phyloP scores from a whole-genome alignment of 257 asterid species.

The Jasminum sambac region DNA sequence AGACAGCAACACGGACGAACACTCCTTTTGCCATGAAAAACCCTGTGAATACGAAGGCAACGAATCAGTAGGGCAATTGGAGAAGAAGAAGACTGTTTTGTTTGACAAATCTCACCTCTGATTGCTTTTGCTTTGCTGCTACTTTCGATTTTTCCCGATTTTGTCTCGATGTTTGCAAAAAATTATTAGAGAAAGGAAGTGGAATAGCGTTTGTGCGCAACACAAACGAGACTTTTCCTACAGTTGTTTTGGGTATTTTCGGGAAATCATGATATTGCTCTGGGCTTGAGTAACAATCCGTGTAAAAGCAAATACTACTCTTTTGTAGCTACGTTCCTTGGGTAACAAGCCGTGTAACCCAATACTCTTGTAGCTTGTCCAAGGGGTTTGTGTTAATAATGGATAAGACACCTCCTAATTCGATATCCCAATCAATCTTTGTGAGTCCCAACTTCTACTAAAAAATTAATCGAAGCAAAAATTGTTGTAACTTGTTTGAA shows the following conservation, averaged over 20 bases:
- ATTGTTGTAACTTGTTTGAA: no score
- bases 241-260: not conserved
- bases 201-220: not conserved
- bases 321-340: no score
- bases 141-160: not conserved
- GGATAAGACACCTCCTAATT: no score
- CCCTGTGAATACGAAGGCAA: not conserved
- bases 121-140: not conserved
- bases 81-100: not conserved
- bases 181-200: no score
- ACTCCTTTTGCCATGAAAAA: no score
- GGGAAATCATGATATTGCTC: not conserved
- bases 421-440: no score
- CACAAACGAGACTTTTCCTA: not conserved
- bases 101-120: not conserved
- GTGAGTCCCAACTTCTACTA: no score
- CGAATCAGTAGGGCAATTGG: not conserved
- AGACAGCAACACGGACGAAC: no score
- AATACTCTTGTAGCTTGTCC: no score
- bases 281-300: not conserved
- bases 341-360: not conserved
- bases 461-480: no score
- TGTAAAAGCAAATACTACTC: no score
- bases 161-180: not conserved
- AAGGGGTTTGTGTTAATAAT: no score